These are phyloP conservation scores for Gillenia trifoliata DNA, from an alignment of 306 rosid genomes.

Conservation along the genomic window DNA sequence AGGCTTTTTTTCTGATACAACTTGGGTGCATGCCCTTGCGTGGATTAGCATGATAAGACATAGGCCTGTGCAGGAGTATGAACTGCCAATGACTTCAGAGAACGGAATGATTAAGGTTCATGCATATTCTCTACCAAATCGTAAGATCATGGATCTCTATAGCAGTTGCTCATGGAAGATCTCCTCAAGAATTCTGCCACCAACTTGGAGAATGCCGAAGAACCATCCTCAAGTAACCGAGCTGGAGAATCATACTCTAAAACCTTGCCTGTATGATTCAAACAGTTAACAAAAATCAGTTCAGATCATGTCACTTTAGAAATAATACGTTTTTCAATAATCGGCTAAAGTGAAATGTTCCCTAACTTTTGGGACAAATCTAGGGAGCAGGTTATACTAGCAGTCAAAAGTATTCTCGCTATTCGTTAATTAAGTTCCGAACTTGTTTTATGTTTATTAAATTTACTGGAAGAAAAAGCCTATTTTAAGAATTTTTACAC, in stretches of 20 bases:
- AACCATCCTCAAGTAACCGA: slow-evolving; percentile 48
- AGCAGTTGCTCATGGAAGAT: slow-evolving; percentile 34
- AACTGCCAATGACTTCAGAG: no score
- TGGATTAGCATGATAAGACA: not conserved
- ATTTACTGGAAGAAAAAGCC: not conserved
- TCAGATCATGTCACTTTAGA: not conserved
- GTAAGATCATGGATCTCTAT: slow-evolving; percentile 2
- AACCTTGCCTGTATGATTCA: slow-evolving; percentile 51
- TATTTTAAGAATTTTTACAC: slow-evolving; percentile 1
- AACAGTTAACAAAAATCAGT: slow-evolving; percentile 2
- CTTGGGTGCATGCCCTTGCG: not conserved
- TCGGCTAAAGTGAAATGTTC: not conserved
- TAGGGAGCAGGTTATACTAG: not conserved
- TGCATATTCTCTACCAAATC: not conserved
- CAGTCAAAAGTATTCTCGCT: not conserved
- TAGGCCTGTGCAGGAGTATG: no score
- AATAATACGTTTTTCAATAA: not conserved
- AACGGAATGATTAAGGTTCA: not conserved
- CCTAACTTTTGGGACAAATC: not conserved
- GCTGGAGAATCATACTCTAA: slow-evolving; percentile 64
- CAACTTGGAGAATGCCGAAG: slow-evolving; percentile 79
- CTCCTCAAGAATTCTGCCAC: slow-evolving; percentile 69
- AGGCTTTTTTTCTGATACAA: slow-evolving; percentile 29
- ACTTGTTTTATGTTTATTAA: not conserved
- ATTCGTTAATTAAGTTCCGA: not conserved